Evolutionary conservation across 139 green algal species (phyloP).

Genomic region (Ostreobium quekettii): DNA sequence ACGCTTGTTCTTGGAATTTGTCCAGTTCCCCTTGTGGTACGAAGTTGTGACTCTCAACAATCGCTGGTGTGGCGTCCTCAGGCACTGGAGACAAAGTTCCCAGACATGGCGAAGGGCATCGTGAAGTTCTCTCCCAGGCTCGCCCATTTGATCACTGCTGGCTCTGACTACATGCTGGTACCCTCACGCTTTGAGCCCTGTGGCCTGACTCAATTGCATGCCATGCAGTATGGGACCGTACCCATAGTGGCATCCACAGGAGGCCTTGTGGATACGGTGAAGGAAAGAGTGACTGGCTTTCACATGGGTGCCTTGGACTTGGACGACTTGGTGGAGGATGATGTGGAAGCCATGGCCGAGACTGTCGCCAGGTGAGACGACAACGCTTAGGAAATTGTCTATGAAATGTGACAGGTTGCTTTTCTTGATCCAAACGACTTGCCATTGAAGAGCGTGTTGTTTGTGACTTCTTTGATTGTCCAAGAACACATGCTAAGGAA

Average conservation of each 20-base stretch:
- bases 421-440: too few species aligned
- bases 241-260: slow-evolving; percentile 93
- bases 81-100: slow-evolving; percentile 47
- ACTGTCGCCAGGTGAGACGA: slow-evolving; percentile 42
- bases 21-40: too few species aligned
- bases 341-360: slow-evolving; percentile 67
- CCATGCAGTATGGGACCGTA: slow-evolving; percentile 82
- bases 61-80: too few species aligned
- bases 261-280: slow-evolving; percentile 96
- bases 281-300: slow-evolving; percentile 97
- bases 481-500: too few species aligned
- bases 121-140: slow-evolving; percentile 86
- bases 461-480: too few species aligned
- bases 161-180: slow-evolving; percentile 95
- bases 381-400: too few species aligned
- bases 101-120: slow-evolving; percentile 64
- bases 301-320: slow-evolving; percentile 82
- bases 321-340: slow-evolving; percentile 60
- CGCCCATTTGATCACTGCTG: slow-evolving; percentile 91
- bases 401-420: too few species aligned
- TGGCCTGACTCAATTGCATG: slow-evolving; percentile 93
- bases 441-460: too few species aligned
- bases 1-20: too few species aligned
- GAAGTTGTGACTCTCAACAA: too few species aligned
- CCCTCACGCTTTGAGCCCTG: slow-evolving; percentile 97